Evolutionary conservation across 1,284 basidiomycete species (phyloP).

Genomic region (Pholiota adiposa): DNA sequence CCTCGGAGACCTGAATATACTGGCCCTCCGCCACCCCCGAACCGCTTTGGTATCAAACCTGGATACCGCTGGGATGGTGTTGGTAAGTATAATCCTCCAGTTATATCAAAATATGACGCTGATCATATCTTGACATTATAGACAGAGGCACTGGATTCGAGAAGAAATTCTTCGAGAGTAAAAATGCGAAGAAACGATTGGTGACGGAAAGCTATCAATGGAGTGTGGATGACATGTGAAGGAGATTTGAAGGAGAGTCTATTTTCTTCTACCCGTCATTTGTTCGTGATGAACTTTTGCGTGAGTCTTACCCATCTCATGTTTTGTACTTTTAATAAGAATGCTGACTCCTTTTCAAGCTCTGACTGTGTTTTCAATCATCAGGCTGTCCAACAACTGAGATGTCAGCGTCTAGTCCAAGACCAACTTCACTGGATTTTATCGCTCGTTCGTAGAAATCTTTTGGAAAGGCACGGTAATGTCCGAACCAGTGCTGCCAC

Average conservation of each 20-base stretch:
- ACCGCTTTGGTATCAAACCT: slow-evolving; percentile 93
- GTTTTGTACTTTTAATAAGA: background rate
- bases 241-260: background rate
- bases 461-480: background rate
- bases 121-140: slow-evolving; percentile 34
- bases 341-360: background rate
- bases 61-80: slow-evolving; percentile 98
- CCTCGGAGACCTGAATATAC: slow-evolving; percentile 84
- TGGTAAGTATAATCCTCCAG: slow-evolving; percentile 56
- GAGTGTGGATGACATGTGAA: slow-evolving; percentile 91
- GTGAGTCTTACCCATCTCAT: background rate
- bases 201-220: slow-evolving; percentile 78
- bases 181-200: slow-evolving; percentile 73
- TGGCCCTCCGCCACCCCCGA: slow-evolving; percentile 89
- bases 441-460: background rate
- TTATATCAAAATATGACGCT: slow-evolving; percentile 1
- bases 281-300: background rate
- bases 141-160: slow-evolving; percentile 96
- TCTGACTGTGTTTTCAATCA: background rate
- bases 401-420: background rate
- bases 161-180: slow-evolving; percentile 85
- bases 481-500: background rate
- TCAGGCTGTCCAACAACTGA: background rate
- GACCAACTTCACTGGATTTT: too few relatives aligned
- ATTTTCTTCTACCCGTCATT: background rate